Percentiles rank a stretch among this genome's conserved stretches.
Conservation (phyloP, 192 early-diverging fungal genomes). For the Dissophora globulifera region DNA sequence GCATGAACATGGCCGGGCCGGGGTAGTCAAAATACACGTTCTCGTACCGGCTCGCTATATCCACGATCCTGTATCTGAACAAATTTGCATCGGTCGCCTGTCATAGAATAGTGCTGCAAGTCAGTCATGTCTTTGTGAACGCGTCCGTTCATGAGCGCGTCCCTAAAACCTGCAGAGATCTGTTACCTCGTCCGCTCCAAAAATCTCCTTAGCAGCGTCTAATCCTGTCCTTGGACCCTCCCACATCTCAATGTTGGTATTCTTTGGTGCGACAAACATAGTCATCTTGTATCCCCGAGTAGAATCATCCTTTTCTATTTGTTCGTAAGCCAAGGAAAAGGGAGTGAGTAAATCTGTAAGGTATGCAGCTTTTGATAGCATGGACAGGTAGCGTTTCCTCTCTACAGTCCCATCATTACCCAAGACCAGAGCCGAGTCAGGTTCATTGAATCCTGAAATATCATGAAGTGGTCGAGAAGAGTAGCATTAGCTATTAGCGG, state of each 20-base stretch:
- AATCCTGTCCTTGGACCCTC: conserved; percentile 91
- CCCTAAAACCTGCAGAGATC: too few relatives aligned
- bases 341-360: too few relatives aligned
- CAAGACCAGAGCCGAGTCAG: conserved; percentile 79
- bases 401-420: conserved; percentile 63
- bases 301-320: conserved; percentile 62
- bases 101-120: too few relatives aligned
- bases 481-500: not conserved
- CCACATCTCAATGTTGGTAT: conserved; percentile 84
- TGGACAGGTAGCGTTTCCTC: not conserved
- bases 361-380: too few relatives aligned
- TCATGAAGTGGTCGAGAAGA: not conserved
- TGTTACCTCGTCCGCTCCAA: conserved; percentile 85
- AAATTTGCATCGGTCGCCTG: conserved; percentile 46
- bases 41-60: conserved; percentile 34
- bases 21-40: conserved; percentile 47
- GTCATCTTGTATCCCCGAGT: conserved; percentile 79
- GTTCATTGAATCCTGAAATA: conserved; percentile 89
- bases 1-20: conserved; percentile 40
- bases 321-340: conserved; percentile 1
- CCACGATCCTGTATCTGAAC: conserved; percentile 48
- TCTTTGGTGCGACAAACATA: conserved; percentile 88
- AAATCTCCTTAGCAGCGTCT: conserved; percentile 76
- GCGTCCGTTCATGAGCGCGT: too few relatives aligned
- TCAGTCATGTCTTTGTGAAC: too few relatives aligned